A percentile compares a stretch with the other conserved stretches of the same genome.
These are phyloP conservation scores for Aspergillus bombycis DNA, from an alignment of 2,329 filamentous ascomycete species.

Conservation along the genomic window DNA sequence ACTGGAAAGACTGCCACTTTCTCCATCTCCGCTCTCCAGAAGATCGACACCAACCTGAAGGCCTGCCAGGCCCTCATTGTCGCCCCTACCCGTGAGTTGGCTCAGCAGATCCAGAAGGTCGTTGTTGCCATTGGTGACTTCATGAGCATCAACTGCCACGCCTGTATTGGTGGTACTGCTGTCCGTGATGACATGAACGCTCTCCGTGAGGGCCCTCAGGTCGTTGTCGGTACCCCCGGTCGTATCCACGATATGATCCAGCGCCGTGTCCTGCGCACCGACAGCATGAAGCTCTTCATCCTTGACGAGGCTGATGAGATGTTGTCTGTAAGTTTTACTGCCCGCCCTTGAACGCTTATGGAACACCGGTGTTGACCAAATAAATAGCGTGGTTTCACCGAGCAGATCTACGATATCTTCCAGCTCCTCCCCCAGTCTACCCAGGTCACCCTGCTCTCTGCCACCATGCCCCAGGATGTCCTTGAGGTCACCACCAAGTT, in stretches of 20 bases:
- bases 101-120: constrained; percentile 99
- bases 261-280: constrained; percentile 94
- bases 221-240: constrained; percentile 96
- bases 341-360: background rate
- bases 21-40: constrained; percentile 98
- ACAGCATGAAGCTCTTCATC: constrained; percentile 99
- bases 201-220: constrained; percentile 91
- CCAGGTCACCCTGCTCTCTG: constrained; percentile 96
- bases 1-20: constrained; percentile 99
- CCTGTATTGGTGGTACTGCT: constrained; percentile 97
- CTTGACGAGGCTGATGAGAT: constrained; percentile 99
- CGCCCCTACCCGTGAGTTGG: constrained; percentile 95
- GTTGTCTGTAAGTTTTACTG: constrained; percentile 56
- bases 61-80: constrained; percentile 97
- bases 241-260: constrained; percentile 99
- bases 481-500: constrained; percentile 99
- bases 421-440: constrained; percentile 96
- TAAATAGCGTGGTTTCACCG: constrained; percentile 87
- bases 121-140: constrained; percentile 98
- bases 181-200: constrained; percentile 99
- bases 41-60: constrained; percentile 94
- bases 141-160: constrained; percentile 99
- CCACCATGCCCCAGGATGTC: constrained; percentile 98
- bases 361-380: constrained; percentile 13
- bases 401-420: constrained; percentile 99